Evolutionary conservation across 2,329 filamentous ascomycete species (phyloP).

Genomic region (Alternaria arborescens): DNA sequence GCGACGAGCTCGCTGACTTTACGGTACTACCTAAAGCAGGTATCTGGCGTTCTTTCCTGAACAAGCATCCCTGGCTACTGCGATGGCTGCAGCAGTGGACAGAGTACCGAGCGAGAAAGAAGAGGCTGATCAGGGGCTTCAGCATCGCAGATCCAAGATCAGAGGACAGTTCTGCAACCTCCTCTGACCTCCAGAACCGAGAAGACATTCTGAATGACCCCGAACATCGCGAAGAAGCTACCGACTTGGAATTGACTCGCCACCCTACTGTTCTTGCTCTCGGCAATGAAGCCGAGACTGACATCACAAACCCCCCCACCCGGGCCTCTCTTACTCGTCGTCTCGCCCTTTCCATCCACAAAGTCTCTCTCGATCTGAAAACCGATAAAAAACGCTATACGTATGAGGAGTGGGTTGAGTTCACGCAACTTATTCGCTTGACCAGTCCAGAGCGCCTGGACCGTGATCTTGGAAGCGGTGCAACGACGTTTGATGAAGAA

Average conservation of each 20-base stretch:
- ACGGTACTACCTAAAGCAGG: slow-evolving; percentile 70
- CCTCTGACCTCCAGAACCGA: slow-evolving; percentile 26
- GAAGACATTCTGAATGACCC: slow-evolving; percentile 3
- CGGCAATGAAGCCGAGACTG: slow-evolving; percentile 24
- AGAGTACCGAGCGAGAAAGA: slow-evolving; percentile 44
- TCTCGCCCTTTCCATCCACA: slow-evolving; percentile 74
- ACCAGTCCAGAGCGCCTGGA: slow-evolving; percentile 38
- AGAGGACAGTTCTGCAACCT: slow-evolving; percentile 26
- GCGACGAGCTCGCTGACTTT: slow-evolving; percentile 68
- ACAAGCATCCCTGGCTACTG: slow-evolving; percentile 57
- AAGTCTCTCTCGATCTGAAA: slow-evolving; percentile 70
- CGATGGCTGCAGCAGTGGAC: slow-evolving; percentile 44
- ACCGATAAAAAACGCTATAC: slow-evolving; percentile 70
- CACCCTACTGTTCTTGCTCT: slow-evolving; percentile 18
- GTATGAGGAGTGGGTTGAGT: slow-evolving; percentile 89
- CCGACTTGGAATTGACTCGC: slow-evolving; percentile 18
- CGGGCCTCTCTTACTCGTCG: slow-evolving; percentile 65
- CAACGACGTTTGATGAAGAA: slow-evolving; percentile 59
- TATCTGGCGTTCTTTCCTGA: slow-evolving; percentile 61
- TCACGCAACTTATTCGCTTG: slow-evolving; percentile 75
- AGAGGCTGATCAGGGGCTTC: slow-evolving; percentile 60
- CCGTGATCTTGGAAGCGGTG: slow-evolving; percentile 13
- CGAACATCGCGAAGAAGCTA: slow-evolving; percentile 3
- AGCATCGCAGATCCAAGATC: slow-evolving; percentile 49
- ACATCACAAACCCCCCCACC: slow-evolving; percentile 31